phyloP scores from a whole-genome alignment of 495 filamentous ascomycete species.

The Aspergillus egyptiacus region DNA sequence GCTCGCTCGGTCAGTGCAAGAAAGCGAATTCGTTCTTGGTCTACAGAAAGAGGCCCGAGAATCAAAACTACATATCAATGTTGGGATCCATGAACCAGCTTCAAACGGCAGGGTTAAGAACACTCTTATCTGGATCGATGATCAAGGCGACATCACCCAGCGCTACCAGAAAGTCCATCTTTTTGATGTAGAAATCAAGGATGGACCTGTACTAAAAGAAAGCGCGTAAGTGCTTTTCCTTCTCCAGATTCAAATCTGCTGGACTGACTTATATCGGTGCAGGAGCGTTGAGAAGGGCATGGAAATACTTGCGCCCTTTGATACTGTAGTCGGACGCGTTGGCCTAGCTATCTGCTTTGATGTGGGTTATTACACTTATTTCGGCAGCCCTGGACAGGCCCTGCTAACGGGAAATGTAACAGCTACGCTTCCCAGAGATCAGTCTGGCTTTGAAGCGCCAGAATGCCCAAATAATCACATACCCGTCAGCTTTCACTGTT shows the following conservation, averaged over 20 bases:
- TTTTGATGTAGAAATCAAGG: slow-evolving; percentile 65
- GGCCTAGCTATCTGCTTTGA: slow-evolving; percentile 87
- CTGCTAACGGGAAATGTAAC: neutral
- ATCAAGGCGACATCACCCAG: slow-evolving; percentile 52
- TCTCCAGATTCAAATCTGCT: neutral
- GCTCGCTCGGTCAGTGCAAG: slow-evolving; percentile 53
- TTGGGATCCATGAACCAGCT: slow-evolving; percentile 79
- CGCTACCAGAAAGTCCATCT: slow-evolving; percentile 75
- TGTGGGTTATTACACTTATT: slow-evolving; percentile 35
- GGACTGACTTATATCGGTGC: neutral
- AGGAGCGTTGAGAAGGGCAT: slow-evolving; percentile 57
- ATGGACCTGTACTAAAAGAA: slow-evolving; percentile 58
- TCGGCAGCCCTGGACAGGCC: neutral
- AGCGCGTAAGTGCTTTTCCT: slow-evolving; percentile 36
- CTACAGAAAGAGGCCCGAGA: slow-evolving; percentile 60
- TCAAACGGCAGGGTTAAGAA: slow-evolving; percentile 54
- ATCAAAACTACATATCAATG: slow-evolving; percentile 65
- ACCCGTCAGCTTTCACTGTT: slow-evolving; percentile 86
- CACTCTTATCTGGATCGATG: slow-evolving; percentile 64
- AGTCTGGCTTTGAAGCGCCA: slow-evolving; percentile 59
- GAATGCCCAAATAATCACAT: slow-evolving; percentile 72
- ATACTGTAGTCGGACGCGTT: slow-evolving; percentile 65
- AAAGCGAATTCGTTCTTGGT: slow-evolving; percentile 62
- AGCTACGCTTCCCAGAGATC: slow-evolving; percentile 76
- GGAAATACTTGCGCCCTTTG: slow-evolving; percentile 59